Evolutionary conservation across 2,329 filamentous ascomycete species (phyloP).

Genomic region (Acrodontium crateriforme): DNA sequence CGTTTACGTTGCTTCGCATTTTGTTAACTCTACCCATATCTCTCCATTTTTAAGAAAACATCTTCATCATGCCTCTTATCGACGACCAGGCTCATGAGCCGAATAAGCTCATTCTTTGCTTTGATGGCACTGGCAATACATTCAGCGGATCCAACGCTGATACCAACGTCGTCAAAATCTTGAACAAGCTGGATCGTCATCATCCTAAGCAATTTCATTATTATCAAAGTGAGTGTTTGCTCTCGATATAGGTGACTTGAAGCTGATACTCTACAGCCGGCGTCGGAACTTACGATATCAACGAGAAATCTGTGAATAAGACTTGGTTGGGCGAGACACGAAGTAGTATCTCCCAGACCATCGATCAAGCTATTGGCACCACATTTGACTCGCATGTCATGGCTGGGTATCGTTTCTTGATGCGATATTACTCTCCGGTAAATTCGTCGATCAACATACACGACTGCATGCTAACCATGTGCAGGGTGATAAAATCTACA

Average conservation of each 20-base stretch:
- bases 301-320: constrained; percentile 45
- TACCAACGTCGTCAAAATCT: constrained; percentile 50
- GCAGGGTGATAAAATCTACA: constrained; percentile 20
- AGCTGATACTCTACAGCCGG: too few relatives aligned
- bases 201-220: constrained; percentile 48
- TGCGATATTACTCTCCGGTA: constrained; percentile 19
- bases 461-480: too few relatives aligned
- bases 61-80: too few relatives aligned
- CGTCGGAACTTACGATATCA: constrained; percentile 58
- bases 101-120: constrained; percentile 38
- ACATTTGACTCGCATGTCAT: constrained; percentile 76
- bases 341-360: constrained; percentile 59
- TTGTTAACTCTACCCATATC: too few relatives aligned
- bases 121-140: constrained; percentile 29
- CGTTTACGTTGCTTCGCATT: too few relatives aligned
- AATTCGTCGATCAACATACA: too few relatives aligned
- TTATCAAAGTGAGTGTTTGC: too few relatives aligned
- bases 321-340: constrained; percentile 39
- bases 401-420: constrained; percentile 52
- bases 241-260: too few relatives aligned
- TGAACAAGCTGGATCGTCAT: constrained; percentile 55
- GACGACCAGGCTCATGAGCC: constrained; percentile 46
- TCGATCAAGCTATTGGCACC: constrained; percentile 66
- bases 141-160: constrained; percentile 28
- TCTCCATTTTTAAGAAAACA: too few relatives aligned